Percentiles rank a stretch among this genome's conserved stretches.
Conservation (phyloP, 768 basidiomycete genomes). For the Basidioascus undulatus region DNA sequence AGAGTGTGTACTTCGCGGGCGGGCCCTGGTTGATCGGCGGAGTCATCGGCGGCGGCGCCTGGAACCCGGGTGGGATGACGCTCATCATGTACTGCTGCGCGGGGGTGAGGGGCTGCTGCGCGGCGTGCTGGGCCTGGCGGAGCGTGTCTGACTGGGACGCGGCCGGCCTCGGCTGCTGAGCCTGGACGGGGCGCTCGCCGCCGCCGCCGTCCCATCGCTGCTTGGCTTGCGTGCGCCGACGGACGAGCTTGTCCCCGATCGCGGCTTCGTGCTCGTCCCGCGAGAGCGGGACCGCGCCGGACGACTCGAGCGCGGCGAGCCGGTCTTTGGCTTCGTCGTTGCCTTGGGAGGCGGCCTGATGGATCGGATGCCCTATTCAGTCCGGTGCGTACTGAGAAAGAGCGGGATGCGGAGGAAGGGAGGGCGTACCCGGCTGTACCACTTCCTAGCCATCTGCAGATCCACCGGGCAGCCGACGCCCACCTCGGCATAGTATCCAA, state of each 20-base stretch:
- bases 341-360: constrained; percentile 46
- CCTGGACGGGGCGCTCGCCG: constrained; percentile 2
- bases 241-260: constrained; percentile 54
- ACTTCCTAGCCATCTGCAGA: constrained; percentile 34
- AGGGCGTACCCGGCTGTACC: constrained; percentile 42
- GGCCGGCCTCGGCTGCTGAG: neutral
- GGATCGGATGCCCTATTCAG: neutral
- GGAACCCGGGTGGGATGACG: neutral
- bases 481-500: constrained; percentile 86
- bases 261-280: constrained; percentile 55
- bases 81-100: neutral
- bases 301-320: constrained; percentile 38
- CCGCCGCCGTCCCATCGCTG: constrained; percentile 14
- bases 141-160: neutral
- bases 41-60: too few species aligned
- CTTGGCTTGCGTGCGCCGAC: constrained; percentile 48
- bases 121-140: neutral
- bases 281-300: constrained; percentile 36
- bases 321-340: constrained; percentile 60
- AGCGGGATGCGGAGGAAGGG: neutral
- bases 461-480: constrained; percentile 46
- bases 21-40: too few species aligned
- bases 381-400: neutral
- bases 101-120: neutral
- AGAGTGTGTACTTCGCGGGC: too few species aligned